These are phyloP conservation scores for Lanzia echinophila DNA, from an alignment of 2,329 filamentous ascomycete genomes.

Conservation along the genomic window DNA sequence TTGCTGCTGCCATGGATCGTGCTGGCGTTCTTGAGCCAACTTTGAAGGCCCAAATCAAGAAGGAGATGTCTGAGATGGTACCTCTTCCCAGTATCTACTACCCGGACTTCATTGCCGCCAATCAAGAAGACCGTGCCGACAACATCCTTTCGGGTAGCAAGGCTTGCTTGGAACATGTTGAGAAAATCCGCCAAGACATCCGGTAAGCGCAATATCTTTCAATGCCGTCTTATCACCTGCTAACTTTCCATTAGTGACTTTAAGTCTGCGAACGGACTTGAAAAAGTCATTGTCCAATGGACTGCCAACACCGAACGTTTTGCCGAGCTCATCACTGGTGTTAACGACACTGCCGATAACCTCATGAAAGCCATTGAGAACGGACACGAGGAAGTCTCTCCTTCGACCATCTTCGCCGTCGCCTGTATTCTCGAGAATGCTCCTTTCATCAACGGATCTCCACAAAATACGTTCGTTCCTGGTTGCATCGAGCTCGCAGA, in stretches of 20 bases:
- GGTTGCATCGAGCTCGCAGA: slow-evolving; percentile 86
- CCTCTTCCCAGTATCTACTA: slow-evolving; percentile 97
- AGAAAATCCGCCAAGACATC: slow-evolving; percentile 89
- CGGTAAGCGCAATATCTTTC: slow-evolving; percentile 43
- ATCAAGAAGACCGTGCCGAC: slow-evolving; percentile 94
- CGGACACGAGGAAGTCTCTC: slow-evolving; percentile 86
- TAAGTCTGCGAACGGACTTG: slow-evolving; percentile 75
- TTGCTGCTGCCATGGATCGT: slow-evolving; percentile 90
- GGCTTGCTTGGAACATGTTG: slow-evolving; percentile 80
- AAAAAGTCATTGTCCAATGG: slow-evolving; percentile 97
- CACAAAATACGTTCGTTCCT: slow-evolving; percentile 97
- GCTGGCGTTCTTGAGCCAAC: slow-evolving; percentile 93
- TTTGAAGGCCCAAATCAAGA: slow-evolving; percentile 80
- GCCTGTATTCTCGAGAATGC: slow-evolving; percentile 83
- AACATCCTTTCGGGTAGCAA: slow-evolving; percentile 80
- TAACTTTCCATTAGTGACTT: slow-evolving; percentile 56
- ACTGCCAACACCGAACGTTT: slow-evolving; percentile 98
- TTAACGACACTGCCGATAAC: slow-evolving; percentile 97
- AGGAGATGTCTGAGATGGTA: slow-evolving; percentile 85
- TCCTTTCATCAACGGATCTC: slow-evolving; percentile 98
- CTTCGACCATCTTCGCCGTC: slow-evolving; percentile 92
- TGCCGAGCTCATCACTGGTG: slow-evolving; percentile 75
- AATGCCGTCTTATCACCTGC: neutral
- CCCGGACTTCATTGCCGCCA: slow-evolving; percentile 97
- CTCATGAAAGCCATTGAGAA: slow-evolving; percentile 78